These are phyloP conservation scores for Escovopsis weberi DNA, from an alignment of 2,329 filamentous ascomycete genomes.

Conservation along the genomic window DNA sequence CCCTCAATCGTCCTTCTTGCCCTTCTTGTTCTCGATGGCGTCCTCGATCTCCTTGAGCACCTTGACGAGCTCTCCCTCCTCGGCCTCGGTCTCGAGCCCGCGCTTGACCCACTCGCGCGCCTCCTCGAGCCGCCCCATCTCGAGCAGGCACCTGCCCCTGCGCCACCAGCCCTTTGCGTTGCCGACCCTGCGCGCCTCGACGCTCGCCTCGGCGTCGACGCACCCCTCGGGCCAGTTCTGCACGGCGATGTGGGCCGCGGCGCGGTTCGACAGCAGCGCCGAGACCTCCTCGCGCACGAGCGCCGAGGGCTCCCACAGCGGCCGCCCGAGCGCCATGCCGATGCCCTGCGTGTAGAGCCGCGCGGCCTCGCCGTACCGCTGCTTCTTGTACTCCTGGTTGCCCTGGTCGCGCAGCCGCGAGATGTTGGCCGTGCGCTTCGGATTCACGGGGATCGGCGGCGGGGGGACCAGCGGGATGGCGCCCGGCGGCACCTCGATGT, in stretches of 20 bases:
- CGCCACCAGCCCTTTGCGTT: constrained; percentile 96
- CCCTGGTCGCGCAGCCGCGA: constrained; percentile 81
- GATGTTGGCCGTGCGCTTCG: constrained; percentile 78
- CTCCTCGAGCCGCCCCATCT: constrained; percentile 83
- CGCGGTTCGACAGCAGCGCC: constrained; percentile 69
- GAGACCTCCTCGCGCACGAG: constrained; percentile 76
- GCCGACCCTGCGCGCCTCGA: constrained; percentile 71
- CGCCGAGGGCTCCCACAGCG: constrained; percentile 74
- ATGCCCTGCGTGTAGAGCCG: constrained; percentile 75
- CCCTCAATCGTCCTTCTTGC: neutral
- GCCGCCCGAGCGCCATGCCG: constrained; percentile 72
- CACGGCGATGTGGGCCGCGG: constrained; percentile 77
- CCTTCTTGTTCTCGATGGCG: constrained; percentile 26
- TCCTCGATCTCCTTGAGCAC: constrained; percentile 49
- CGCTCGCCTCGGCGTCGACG: constrained; percentile 76
- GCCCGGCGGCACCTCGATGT: constrained; percentile 31
- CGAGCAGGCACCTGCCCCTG: constrained; percentile 65
- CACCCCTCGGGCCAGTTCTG: constrained; percentile 72
- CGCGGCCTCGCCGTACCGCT: constrained; percentile 58
- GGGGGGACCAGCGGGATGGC: constrained; percentile 55
- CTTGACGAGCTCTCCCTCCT: constrained; percentile 47
- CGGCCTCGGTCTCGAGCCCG: constrained; percentile 71
- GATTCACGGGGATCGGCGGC: constrained; percentile 80
- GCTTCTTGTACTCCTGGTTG: constrained; percentile 70
- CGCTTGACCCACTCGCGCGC: constrained; percentile 63